Evolutionary conservation across 805 yeast species (phyloP).

Genomic region (Teunomyces funiuensis): DNA sequence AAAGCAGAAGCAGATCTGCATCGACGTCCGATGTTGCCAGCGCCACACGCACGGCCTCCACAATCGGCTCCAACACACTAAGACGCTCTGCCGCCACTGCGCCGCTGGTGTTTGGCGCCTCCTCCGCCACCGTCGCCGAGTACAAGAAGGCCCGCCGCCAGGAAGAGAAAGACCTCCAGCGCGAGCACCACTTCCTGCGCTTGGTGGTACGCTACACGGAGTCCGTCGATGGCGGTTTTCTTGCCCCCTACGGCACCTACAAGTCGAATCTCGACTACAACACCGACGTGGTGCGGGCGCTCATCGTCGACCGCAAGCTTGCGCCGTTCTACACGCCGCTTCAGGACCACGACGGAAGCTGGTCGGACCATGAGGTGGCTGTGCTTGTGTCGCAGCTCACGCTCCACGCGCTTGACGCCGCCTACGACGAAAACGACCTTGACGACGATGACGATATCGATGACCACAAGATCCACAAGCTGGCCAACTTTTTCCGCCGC

Average conservation of each 20-base stretch:
- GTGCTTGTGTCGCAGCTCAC: constrained; percentile 49
- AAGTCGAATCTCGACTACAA: constrained; percentile 73
- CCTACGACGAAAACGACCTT: constrained; percentile 47
- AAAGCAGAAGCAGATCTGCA: constrained; percentile 30
- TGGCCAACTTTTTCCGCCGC: constrained; percentile 46
- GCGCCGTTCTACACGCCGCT: constrained; percentile 93
- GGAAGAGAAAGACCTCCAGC: constrained; percentile 54
- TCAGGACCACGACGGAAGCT: constrained; percentile 68
- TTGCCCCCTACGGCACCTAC: constrained; percentile 91
- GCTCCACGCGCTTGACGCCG: constrained; percentile 56
- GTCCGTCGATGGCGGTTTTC: constrained; percentile 88
- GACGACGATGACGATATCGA: constrained; percentile 57
- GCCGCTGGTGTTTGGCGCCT: constrained; percentile 12
- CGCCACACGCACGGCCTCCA: constrained; percentile 11
- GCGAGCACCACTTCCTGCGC: constrained; percentile 55
- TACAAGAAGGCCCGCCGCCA: constrained; percentile 27
- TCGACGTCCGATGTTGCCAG: constrained; percentile 9
- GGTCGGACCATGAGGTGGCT: constrained; percentile 69
- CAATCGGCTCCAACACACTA: background rate
- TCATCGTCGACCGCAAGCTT: constrained; percentile 66
- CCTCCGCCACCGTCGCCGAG: constrained; percentile 15
- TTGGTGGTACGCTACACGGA: constrained; percentile 63
- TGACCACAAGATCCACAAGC: constrained; percentile 57
- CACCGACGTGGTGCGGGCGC: constrained; percentile 65
- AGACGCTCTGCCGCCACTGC: constrained; percentile 18